Conservation (phyloP, 2,329 filamentous ascomycete genomes). For the Lecanicillium sp. region DNA sequence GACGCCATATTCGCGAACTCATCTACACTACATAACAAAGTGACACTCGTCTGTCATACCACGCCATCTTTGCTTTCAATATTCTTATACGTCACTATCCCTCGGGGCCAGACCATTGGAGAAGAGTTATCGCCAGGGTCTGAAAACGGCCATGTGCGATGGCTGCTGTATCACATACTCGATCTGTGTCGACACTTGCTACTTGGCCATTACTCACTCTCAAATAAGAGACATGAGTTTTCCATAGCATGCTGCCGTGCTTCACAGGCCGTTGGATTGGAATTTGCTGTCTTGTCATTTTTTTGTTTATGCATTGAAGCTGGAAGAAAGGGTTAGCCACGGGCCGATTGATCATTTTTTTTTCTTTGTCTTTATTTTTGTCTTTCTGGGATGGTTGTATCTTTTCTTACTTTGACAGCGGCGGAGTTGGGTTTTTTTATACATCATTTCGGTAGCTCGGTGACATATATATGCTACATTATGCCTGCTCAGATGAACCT, state of each 20-base stretch:
- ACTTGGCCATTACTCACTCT: too few species aligned
- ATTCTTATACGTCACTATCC: not conserved
- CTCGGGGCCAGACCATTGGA: slow-evolving; percentile 1
- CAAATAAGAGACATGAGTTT: not conserved
- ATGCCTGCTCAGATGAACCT: too few species aligned
- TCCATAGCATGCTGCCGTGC: not conserved
- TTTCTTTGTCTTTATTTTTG: not conserved
- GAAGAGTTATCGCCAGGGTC: not conserved
- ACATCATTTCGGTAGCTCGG: slow-evolving; percentile 8
- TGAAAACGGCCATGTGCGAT: not conserved
- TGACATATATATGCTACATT: slow-evolving; percentile 8
- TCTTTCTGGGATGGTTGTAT: slow-evolving; percentile 10
- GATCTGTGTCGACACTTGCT: not conserved
- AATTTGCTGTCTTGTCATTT: slow-evolving; percentile 11
- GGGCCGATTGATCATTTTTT: not conserved
- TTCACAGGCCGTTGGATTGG: not conserved
- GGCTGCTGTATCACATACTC: not conserved
- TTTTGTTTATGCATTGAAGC: slow-evolving; percentile 13
- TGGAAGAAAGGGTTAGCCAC: slow-evolving; percentile 6
- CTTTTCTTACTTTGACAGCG: slow-evolving; percentile 17
- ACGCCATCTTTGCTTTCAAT: not conserved
- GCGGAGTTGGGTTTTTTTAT: slow-evolving; percentile 15
- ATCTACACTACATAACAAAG: not conserved
- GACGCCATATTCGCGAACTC: not conserved
- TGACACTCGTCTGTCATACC: slow-evolving; percentile 1